Percentiles rank a stretch among this genome's conserved stretches.
These are phyloP conservation scores for Mycena rebaudengoi DNA, from an alignment of 768 basidiomycete genomes.

Conservation along the genomic window DNA sequence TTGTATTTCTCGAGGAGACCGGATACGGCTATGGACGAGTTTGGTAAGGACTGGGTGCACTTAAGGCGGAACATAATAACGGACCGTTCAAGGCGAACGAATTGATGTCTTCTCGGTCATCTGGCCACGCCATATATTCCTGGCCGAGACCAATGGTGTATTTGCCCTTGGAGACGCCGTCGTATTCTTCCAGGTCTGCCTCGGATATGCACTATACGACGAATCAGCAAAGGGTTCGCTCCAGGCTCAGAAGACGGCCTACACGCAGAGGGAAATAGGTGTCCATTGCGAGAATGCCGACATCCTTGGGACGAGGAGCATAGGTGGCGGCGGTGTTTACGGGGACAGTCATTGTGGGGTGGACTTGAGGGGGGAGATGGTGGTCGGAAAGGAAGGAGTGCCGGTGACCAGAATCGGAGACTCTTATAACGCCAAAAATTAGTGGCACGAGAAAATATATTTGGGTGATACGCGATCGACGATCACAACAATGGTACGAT, in stretches of 20 bases:
- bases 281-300: constrained; percentile 93
- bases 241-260: constrained; percentile 37
- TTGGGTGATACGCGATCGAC: too few relatives aligned
- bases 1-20: constrained; percentile 93
- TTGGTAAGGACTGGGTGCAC: constrained; percentile 8
- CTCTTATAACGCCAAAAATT: too few relatives aligned
- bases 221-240: constrained; percentile 17
- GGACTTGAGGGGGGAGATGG: constrained; percentile 21
- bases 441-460: too few relatives aligned
- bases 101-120: constrained; percentile 99
- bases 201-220: constrained; percentile 90
- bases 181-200: constrained; percentile 91
- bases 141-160: constrained; percentile 99
- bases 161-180: constrained; percentile 94
- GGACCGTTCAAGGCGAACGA: constrained; percentile 93
- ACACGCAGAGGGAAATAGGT: constrained; percentile 95
- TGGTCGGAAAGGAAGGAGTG: constrained; percentile 19
- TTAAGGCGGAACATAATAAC: constrained; percentile 28
- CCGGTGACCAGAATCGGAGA: not conserved
- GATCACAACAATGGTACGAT: too few relatives aligned
- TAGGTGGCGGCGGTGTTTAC: not conserved
- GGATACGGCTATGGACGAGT: constrained; percentile 70
- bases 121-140: constrained; percentile 98
- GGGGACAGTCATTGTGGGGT: constrained; percentile 50
- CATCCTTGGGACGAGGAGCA: constrained; percentile 80